Base-by-base conservation (phyloP, 1,284 basidiomycete genomes). In the Malassezia japonica region DNA sequence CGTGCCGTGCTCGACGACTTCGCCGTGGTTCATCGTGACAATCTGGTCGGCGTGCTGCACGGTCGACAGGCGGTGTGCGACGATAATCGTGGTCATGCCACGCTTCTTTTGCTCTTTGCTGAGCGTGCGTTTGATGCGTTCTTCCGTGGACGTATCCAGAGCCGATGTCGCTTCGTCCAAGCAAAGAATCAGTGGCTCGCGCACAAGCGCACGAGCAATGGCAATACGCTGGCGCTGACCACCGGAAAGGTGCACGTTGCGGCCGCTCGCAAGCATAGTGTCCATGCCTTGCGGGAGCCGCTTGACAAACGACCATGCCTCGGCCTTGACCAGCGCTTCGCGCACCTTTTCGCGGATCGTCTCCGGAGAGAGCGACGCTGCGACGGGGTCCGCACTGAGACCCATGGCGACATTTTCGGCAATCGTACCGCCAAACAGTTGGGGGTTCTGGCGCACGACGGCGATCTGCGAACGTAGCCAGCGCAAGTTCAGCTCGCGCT, bases 401-500 rank as follows among this genome's bases (percentile, higher is more conserved):
- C 70, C 70, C 4, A 64, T 61, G 4, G 68, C 67, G 13, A 72
- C 68, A 35, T 72, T 72, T 29, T 70, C 68, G 33, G 67, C 66
- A 25, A 72, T 56, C 16, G 60, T 59, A 2, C 64, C 70, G 18
- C 65, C 64, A 38, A 71, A 70, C 20, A 72, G 54, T 44, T 70
- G 67, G 5, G 75, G 76, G 32, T 76, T 71, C 50, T 77, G 76
- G 6, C 71, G 66, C n/a, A 77, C 75, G 10, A 76, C 72, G 18
- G 74, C 72, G 37, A 77, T 66, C 48, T 76, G 74, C 10, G 71
- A 73, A 9, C 76, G 68, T 15, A 76, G 61, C 70, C 75, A 76
- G 15, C 64, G 60, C n/a, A 74, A 53, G 46, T 76, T 76, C 51
- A 74, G 58, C 9, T 69, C 60, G 31, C 71, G 62, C 16, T 76